These are phyloP conservation scores for Emericellopsis atlantica DNA, from an alignment of 2,329 filamentous ascomycete genomes.

Conservation along the genomic window DNA sequence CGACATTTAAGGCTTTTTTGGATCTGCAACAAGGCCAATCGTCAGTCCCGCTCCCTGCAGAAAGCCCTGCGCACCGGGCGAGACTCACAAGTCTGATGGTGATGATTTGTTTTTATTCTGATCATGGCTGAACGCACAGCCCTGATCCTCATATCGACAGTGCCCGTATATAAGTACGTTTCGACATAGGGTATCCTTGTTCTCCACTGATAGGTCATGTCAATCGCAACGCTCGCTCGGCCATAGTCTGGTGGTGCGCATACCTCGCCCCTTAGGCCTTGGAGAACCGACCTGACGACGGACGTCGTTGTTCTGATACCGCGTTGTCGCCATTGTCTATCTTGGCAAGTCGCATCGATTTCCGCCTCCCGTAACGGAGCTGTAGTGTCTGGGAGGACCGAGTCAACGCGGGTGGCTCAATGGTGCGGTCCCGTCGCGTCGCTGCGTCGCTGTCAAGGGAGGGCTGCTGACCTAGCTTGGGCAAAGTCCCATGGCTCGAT, in stretches of 20 bases:
- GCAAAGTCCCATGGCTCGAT: constrained; percentile 36
- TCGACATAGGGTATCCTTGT: constrained; percentile 82
- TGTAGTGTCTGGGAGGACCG: constrained; percentile 24
- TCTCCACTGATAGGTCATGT: constrained; percentile 35
- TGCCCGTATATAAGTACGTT: constrained; percentile 91
- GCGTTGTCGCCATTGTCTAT: constrained; percentile 28
- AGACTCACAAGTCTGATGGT: constrained; percentile 34
- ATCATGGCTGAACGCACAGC: constrained; percentile 85
- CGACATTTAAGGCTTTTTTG: constrained; percentile 82
- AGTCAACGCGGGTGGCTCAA: constrained; percentile 6
- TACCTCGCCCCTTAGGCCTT: constrained; percentile 42
- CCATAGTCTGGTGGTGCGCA: constrained; percentile 7
- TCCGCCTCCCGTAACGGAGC: constrained; percentile 22
- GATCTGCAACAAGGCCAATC: constrained; percentile 17
- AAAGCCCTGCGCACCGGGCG: constrained; percentile 2
- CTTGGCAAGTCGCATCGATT: constrained; percentile 7
- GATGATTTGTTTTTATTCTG: constrained; percentile 41
- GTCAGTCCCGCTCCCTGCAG: constrained; percentile 1
- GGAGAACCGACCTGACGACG: constrained; percentile 42
- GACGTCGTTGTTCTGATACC: constrained; percentile 31
- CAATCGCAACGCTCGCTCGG: neutral
- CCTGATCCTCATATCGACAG: constrained; percentile 83
- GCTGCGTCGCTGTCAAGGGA: constrained; percentile 1
- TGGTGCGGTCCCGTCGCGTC: neutral
- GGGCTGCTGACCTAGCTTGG: constrained; percentile 25